These are phyloP conservation scores for Hypericum androsaemum DNA, from an alignment of 345 rosid species.

Conservation along the genomic window DNA sequence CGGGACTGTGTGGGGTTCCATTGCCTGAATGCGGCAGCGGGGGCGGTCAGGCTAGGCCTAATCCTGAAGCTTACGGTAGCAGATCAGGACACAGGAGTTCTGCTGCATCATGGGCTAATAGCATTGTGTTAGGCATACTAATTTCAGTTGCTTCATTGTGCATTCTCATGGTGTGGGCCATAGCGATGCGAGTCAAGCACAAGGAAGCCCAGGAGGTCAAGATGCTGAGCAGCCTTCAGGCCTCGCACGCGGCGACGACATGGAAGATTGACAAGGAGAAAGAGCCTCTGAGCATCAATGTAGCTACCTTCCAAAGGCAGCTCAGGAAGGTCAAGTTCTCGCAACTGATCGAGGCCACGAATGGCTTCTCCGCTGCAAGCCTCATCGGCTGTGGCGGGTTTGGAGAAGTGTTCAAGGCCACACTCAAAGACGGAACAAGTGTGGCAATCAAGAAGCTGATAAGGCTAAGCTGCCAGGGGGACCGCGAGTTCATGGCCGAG, in stretches of 20 bases:
- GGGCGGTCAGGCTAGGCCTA: conserved; percentile 33
- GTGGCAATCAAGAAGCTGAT: conserved; percentile 95
- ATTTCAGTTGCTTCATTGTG: conserved; percentile 69
- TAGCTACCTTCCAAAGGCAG: conserved; percentile 83
- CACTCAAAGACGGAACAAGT: conserved; percentile 79
- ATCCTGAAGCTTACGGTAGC: conserved; percentile 15
- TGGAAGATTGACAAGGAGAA: conserved; percentile 98
- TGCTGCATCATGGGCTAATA: conserved; percentile 64
- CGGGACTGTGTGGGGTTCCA: conserved; percentile 95
- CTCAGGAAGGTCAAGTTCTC: conserved; percentile 84
- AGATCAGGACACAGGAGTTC: conserved; percentile 25
- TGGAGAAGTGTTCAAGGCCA: conserved; percentile 92
- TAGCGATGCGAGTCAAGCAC: conserved; percentile 72
- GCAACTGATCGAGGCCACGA: conserved; percentile 82
- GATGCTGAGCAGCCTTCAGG: conserved; percentile 81
- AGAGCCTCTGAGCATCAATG: conserved; percentile 91
- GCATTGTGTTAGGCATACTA: conserved; percentile 75
- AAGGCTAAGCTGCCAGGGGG: conserved; percentile 85
- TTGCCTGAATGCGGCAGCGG: conserved; percentile 64
- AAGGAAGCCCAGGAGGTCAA: conserved; percentile 70
- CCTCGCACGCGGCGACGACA: conserved; percentile 72
- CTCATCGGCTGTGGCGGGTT: conserved; percentile 85
- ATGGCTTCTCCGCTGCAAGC: conserved; percentile 82
- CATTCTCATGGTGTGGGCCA: conserved; percentile 75
- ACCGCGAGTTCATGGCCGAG: conserved; percentile 94